Evolutionary conservation across 345 rosid species (phyloP).

Genomic region (Camelina hispida): DNA sequence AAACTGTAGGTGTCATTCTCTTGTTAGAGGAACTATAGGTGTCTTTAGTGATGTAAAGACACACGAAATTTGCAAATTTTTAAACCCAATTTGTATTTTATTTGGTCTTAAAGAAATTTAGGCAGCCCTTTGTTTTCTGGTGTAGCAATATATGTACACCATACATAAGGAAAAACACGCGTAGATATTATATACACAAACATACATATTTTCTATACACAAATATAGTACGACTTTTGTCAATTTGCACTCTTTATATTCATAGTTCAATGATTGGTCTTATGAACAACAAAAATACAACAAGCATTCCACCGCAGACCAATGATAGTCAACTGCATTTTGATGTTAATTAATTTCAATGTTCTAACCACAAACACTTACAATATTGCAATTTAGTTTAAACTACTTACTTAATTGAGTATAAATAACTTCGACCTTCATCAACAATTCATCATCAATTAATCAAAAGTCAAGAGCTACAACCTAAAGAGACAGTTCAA

Average conservation of each 20-base stretch:
- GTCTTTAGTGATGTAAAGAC: slow-evolving; percentile 2
- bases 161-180: slow-evolving; percentile 24
- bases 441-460: slow-evolving; percentile 41
- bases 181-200: slow-evolving; percentile 9
- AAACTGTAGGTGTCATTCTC: not conserved
- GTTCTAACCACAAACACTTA: slow-evolving; percentile 45
- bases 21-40: slow-evolving; percentile 1
- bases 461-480: not conserved
- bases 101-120: not conserved
- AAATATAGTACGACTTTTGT: slow-evolving; percentile 20
- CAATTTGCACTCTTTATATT: slow-evolving; percentile 26
- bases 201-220: not conserved
- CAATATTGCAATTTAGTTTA: slow-evolving; percentile 4
- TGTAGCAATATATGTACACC: slow-evolving; percentile 25
- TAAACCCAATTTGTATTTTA: not conserved
- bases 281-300: slow-evolving; percentile 31
- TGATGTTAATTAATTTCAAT: slow-evolving; percentile 34
- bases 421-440: slow-evolving; percentile 41
- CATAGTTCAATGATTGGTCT: slow-evolving; percentile 39
- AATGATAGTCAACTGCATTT: slow-evolving; percentile 41
- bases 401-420: slow-evolving; percentile 12
- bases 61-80: not conserved
- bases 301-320: slow-evolving; percentile 41
- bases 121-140: slow-evolving; percentile 30
- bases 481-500: not conserved